Evolutionary conservation across 2,329 filamentous ascomycete species (phyloP).

Genomic region (Monosporascus sp.): DNA sequence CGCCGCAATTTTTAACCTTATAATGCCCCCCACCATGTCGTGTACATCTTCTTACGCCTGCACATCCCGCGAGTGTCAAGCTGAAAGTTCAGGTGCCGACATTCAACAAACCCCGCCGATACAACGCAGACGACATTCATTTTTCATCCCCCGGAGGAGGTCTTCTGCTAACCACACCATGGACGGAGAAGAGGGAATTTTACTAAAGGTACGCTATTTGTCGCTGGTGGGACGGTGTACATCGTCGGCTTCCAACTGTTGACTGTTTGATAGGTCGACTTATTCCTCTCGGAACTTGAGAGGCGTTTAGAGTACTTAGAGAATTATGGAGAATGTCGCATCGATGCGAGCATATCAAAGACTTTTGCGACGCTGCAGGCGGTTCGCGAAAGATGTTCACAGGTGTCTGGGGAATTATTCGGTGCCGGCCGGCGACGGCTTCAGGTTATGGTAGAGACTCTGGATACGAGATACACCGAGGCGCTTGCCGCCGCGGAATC

Average conservation of each 20-base stretch:
- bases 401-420: conserved; percentile 84
- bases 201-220: conserved; percentile 45
- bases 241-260: neutral
- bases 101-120: conserved; percentile 24
- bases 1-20: neutral
- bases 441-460: conserved; percentile 84
- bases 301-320: conserved; percentile 83
- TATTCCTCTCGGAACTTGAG: conserved; percentile 82
- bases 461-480: conserved; percentile 84
- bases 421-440: conserved; percentile 80
- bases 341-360: conserved; percentile 78
- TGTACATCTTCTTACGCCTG: conserved; percentile 24
- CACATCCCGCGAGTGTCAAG: conserved; percentile 28
- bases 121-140: conserved; percentile 50
- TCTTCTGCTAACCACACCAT: conserved; percentile 56
- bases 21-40: conserved; percentile 19
- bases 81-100: conserved; percentile 37
- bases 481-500: conserved; percentile 79
- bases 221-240: neutral
- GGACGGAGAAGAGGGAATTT: conserved; percentile 56
- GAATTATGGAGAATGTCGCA: conserved; percentile 74
- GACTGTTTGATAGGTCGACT: conserved; percentile 53
- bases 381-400: conserved; percentile 81
- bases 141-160: conserved; percentile 48
- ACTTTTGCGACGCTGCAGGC: conserved; percentile 83